Evolutionary conservation across 148 eudicot species (phyloP).

Genomic region (Beta vulgaris): DNA sequence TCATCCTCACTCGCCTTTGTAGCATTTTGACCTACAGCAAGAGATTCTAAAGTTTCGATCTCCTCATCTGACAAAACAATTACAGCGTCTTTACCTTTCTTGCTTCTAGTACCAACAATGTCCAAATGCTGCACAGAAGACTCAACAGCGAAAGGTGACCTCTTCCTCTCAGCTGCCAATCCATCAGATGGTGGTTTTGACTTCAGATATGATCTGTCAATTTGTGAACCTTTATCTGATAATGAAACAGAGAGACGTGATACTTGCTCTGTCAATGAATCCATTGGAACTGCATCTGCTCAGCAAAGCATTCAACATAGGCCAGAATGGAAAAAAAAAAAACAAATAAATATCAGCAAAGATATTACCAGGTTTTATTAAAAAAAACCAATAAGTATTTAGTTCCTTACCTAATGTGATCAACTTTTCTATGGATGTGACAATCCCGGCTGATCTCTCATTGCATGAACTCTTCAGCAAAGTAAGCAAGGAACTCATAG

Average conservation of each 20-base stretch:
- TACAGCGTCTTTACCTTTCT: constrained; percentile 31
- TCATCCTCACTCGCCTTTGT: constrained; percentile 22
- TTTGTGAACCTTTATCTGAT: constrained; percentile 32
- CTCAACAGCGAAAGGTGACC: constrained; percentile 28
- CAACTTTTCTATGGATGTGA: constrained; percentile 54
- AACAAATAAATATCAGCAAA: constrained; percentile 1
- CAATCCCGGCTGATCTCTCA: constrained; percentile 38
- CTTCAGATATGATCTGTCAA: constrained; percentile 30
- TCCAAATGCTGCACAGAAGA: constrained; percentile 37
- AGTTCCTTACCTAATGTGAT: constrained; percentile 56
- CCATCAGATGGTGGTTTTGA: constrained; percentile 32
- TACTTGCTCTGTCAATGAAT: constrained; percentile 57
- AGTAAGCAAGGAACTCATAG: constrained; percentile 54
- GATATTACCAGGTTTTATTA: not conserved
- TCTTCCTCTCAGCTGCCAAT: constrained; percentile 26
- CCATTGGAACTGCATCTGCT: constrained; percentile 64
- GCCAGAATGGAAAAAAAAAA: constrained; percentile 20
- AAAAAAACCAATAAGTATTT: constrained; percentile 12
- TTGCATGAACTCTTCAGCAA: constrained; percentile 51
- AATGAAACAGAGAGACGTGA: constrained; percentile 62
- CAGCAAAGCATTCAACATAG: constrained; percentile 17
- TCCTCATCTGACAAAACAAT: constrained; percentile 84
- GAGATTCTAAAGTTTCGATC: constrained; percentile 33
- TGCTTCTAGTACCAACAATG: constrained; percentile 20
- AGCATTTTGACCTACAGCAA: constrained; percentile 17